Base-by-base conservation (phyloP, 495 filamentous ascomycete genomes). In the Penicilliopsis zonata region DNA sequence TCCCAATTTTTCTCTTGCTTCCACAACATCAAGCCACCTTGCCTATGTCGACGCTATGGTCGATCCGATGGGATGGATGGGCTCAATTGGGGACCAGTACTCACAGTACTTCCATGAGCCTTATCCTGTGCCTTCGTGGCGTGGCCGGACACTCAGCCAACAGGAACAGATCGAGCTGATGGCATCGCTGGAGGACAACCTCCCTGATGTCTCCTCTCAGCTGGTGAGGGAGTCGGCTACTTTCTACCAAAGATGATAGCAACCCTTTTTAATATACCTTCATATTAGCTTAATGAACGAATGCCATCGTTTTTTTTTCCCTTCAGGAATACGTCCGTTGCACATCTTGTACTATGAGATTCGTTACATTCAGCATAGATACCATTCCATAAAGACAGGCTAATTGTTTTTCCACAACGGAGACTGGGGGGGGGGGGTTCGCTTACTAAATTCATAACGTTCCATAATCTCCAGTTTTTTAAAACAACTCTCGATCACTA, bases 121-220 rank as follows among this genome's bases (percentile, higher is more conserved):
- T 4, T 63, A 56, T 33, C 49, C 65, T 23, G 18, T 58, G 29
- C 48, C 52, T 41, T 36, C 63, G 18, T 57, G 67, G 48, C 61
- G 77, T 7, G 65, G 72, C 25, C 70, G 74, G 26, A 80, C 76
- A 24, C 55, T 85, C 32, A 80, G 70, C 28, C 74, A 80, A 33
- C 66, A 80, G 44, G 75, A 82, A 49, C 80, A 83, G 50, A 52
- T 74, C 25, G 75, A 83, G 55, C 53, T 85, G 31, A 75, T 82
- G 74, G 62, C 69, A 18, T 67, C 70, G 22, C 50, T 82, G 15
- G 76, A 79, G 41, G 65, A 70, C 18, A 63, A 80, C 40, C 78
- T 78, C 15, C 61, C 61, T 2, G 61, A 66, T 38, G 61, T 66
- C 2, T 63, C 61, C 13, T 46, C 53, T 1, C 54, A 63, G 26